phyloP scores from a whole-genome alignment of 495 filamentous ascomycete species.

The Eremomyces bilateralis region DNA sequence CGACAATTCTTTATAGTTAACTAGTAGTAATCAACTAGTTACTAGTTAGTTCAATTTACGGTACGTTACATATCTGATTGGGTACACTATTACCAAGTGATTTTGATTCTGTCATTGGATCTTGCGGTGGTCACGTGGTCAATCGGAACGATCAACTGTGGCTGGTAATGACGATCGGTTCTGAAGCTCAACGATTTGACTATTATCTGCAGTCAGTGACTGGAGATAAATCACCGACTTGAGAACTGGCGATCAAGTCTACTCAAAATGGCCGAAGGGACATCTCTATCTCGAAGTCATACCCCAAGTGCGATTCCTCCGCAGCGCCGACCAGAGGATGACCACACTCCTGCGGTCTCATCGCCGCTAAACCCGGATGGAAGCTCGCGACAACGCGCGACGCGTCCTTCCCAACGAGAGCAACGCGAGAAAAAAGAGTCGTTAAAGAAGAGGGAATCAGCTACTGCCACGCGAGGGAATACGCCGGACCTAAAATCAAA shows the following conservation, averaged over 20 bases:
- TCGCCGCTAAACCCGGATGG: slow-evolving; percentile 21
- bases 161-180: not conserved
- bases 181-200: not conserved
- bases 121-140: too few relatives aligned
- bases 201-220: not conserved
- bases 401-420: slow-evolving; percentile 15
- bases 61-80: too few relatives aligned
- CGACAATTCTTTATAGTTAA: too few relatives aligned
- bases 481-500: slow-evolving; percentile 15
- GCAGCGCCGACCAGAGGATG: slow-evolving; percentile 11
- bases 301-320: slow-evolving; percentile 8
- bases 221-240: not conserved
- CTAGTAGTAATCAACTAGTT: too few relatives aligned
- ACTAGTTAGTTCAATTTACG: too few relatives aligned
- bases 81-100: too few relatives aligned
- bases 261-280: slow-evolving; percentile 10
- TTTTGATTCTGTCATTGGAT: too few relatives aligned
- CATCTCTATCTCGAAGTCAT: slow-evolving; percentile 8
- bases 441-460: slow-evolving; percentile 22
- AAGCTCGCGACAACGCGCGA: slow-evolving; percentile 10
- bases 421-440: slow-evolving; percentile 22
- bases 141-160: not conserved
- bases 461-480: slow-evolving; percentile 9
- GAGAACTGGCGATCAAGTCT: not conserved
- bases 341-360: slow-evolving; percentile 17